Evolutionary conservation across 148 eudicot genomes (phyloP), one percentile per base, ranked within the genome.

Genomic region (Spergularia marina): DNA sequence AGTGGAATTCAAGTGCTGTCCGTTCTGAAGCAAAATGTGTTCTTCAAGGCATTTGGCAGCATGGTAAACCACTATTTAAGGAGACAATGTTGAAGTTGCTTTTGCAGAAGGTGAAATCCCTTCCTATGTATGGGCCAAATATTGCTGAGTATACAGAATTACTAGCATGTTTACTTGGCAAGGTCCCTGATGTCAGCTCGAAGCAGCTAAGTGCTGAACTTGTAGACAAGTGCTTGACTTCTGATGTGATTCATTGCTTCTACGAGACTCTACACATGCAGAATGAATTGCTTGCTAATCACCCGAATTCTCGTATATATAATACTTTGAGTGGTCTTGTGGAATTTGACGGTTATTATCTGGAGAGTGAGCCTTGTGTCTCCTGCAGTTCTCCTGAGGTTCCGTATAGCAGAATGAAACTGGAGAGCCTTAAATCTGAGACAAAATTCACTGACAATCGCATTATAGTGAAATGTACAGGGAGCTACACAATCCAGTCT

Each of bases 321-420:
- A 96, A 89, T 81, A 93, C 97, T 60, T 82, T 96, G 84, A 91
- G 98, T 83, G 91, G 95, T 74, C 96, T 96, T 85, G 99, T 96
- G 71, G 99, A 96, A 78, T 96, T 96, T 86, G 99, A 96, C 84
- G 99, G 99, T 58, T 96, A 93, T 76, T 96, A 96, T 85, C 91
- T 96, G 53, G 99, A 96, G 85, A 96, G 99, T 76, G 99, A 96
- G 84, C 99, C 99, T 76, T 96, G 99, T 91, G 97, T 96, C 82
- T 96, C 99, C 82, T 96, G 99, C 81, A 96, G 99, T 85, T 88
- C 92, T 57, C 99, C 98, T 34, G 99, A 96, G 84, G 97, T 93
- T 58, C 89, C 99, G 14, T 92, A 91, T 83, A 91, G 91, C 84
- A 87, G 93, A 86, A 96, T 96, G 95, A 96, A 96, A 88, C 87